Evolutionary conservation across 257 asterid genomes (phyloP).

Genomic region (Solanum pennellii): DNA sequence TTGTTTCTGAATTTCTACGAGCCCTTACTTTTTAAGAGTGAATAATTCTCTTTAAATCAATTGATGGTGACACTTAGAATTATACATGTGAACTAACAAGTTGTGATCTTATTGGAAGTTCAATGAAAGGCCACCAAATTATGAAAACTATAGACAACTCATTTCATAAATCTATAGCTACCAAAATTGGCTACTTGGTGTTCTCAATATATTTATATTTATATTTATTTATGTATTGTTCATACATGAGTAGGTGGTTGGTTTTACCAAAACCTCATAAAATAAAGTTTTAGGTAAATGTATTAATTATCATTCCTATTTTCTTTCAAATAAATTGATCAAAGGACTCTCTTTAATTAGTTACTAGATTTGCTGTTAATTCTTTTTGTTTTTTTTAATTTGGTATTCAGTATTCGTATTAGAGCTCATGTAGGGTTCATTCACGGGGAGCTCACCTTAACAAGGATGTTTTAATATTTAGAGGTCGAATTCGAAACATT

Average conservation of each 20-base stretch:
- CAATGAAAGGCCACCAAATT: neutral
- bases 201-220: neutral
- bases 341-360: neutral
- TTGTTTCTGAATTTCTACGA: neutral
- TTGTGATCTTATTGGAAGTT: neutral
- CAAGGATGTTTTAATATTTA: no score
- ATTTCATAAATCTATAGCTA: neutral
- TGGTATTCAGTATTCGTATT: no score
- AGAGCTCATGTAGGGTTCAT: neutral
- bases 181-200: neutral
- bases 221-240: neutral
- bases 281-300: neutral
- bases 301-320: neutral
- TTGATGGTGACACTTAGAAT: neutral
- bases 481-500: fast-evolving
- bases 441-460: fast-evolving
- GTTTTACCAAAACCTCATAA: neutral
- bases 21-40: neutral
- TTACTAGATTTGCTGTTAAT: neutral
- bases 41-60: neutral
- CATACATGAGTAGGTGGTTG: neutral
- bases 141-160: neutral
- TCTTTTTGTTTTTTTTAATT: neutral
- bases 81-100: neutral
- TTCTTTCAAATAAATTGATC: neutral